phyloP scores from a whole-genome alignment of 1,284 basidiomycete genomes.

The Fomes fomentarius region DNA sequence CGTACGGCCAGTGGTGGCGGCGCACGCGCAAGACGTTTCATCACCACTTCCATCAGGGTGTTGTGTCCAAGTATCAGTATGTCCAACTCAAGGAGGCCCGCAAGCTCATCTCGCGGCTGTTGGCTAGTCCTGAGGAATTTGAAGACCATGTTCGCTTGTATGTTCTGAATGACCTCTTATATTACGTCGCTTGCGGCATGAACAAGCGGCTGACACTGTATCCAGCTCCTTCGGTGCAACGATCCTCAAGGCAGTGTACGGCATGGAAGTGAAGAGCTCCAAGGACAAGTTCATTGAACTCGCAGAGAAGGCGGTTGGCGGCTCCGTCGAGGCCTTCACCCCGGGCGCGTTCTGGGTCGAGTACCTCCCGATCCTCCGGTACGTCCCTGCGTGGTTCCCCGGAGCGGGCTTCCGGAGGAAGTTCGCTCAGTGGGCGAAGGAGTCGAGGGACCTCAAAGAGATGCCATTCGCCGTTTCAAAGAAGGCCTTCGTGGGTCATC shows the following conservation, averaged over 20 bases:
- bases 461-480: not conserved
- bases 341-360: not conserved
- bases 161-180: not conserved
- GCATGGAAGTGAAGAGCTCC: not conserved
- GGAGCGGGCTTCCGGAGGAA: not conserved
- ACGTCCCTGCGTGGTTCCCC: not conserved
- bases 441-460: not conserved
- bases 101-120: not conserved
- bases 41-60: not conserved
- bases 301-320: not conserved
- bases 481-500: not conserved
- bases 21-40: not conserved
- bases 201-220: no score
- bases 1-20: conserved; percentile 1
- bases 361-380: not conserved
- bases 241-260: not conserved
- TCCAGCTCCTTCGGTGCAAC: not conserved
- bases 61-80: not conserved
- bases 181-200: not conserved
- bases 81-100: not conserved
- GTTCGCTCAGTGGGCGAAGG: not conserved
- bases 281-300: conserved; percentile 5
- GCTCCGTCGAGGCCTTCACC: not conserved
- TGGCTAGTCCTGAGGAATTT: not conserved
- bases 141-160: not conserved